Evolutionary conservation across 352 stramenopile species (phyloP).

Genomic region (Pythium coloratum): DNA sequence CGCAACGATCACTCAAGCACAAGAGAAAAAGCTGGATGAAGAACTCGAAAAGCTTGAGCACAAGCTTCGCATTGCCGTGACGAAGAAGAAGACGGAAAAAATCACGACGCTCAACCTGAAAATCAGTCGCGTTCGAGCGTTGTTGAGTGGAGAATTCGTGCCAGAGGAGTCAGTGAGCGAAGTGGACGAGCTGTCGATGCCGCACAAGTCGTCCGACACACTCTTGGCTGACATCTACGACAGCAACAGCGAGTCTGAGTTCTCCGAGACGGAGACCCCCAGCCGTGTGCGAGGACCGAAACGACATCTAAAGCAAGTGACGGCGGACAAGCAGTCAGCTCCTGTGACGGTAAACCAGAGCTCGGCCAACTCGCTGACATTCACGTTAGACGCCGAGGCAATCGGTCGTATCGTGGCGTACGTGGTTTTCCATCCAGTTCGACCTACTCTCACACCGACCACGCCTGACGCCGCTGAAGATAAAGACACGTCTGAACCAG

Average conservation of each 20-base stretch:
- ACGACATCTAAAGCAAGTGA: conserved; percentile 21
- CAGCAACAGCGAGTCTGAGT: conserved; percentile 87
- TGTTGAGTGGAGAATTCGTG: conserved; percentile 75
- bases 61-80: conserved; percentile 86
- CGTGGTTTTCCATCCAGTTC: conserved; percentile 64
- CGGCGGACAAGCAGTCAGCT: not conserved
- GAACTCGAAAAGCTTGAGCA: conserved; percentile 90
- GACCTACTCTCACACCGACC: conserved; percentile 12
- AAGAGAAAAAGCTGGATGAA: conserved; percentile 90
- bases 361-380: conserved; percentile 65
- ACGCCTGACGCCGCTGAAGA: conserved; percentile 15
- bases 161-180: conserved; percentile 43
- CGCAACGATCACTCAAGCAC: conserved; percentile 83
- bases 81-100: conserved; percentile 90
- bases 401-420: conserved; percentile 82
- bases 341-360: conserved; percentile 28
- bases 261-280: conserved; percentile 68
- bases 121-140: conserved; percentile 74
- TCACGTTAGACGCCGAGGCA: conserved; percentile 80
- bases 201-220: conserved; percentile 29
- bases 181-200: conserved; percentile 38
- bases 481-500: conserved; percentile 9
- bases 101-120: conserved; percentile 85
- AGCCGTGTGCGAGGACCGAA: conserved; percentile 31
- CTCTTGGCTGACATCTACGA: conserved; percentile 59